These are phyloP conservation scores for Polygonum maritimum DNA, from an alignment of 148 eudicot species.

Conservation along the genomic window DNA sequence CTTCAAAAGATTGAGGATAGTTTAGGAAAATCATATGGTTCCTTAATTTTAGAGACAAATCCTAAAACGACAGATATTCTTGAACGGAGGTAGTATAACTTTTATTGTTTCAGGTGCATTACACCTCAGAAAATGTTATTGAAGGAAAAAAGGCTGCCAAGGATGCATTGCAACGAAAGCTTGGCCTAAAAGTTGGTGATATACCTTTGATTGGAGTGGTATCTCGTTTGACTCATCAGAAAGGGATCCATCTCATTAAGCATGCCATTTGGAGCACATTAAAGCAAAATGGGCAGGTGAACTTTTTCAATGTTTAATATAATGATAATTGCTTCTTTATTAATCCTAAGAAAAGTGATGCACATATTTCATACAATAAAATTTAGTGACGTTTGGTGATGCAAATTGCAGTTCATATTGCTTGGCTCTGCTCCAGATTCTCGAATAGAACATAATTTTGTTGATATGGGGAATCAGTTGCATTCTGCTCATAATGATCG, in stretches of 20 bases:
- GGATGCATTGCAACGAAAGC: slow-evolving; percentile 79
- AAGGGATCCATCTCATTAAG: slow-evolving; percentile 95
- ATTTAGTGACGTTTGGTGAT: not conserved
- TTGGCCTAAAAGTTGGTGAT: slow-evolving; percentile 63
- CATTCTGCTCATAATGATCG: slow-evolving; percentile 74
- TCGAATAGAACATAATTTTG: slow-evolving; percentile 78
- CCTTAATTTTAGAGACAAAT: no score
- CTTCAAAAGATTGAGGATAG: no score
- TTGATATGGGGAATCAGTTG: slow-evolving; percentile 63
- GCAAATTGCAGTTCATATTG: slow-evolving; percentile 57
- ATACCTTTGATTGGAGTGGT: slow-evolving; percentile 77
- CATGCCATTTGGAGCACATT: slow-evolving; percentile 93
- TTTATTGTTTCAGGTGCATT: slow-evolving; percentile 38
- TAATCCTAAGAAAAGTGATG: not conserved
- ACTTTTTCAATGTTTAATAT: slow-evolving; percentile 1
- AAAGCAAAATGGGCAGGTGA: slow-evolving; percentile 86
- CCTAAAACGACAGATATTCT: no score
- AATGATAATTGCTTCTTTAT: not conserved
- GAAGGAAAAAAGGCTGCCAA: slow-evolving; percentile 94
- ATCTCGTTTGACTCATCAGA: slow-evolving; percentile 93
- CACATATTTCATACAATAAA: no score
- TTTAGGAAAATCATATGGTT: no score
- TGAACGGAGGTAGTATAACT: no score
- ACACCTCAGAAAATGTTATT: slow-evolving; percentile 78
- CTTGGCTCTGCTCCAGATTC: slow-evolving; percentile 96